Evolutionary conservation across 768 basidiomycete genomes (phyloP), one percentile per base, ranked within the genome.

Genomic region (Tylopilus vinaceipallidus): DNA sequence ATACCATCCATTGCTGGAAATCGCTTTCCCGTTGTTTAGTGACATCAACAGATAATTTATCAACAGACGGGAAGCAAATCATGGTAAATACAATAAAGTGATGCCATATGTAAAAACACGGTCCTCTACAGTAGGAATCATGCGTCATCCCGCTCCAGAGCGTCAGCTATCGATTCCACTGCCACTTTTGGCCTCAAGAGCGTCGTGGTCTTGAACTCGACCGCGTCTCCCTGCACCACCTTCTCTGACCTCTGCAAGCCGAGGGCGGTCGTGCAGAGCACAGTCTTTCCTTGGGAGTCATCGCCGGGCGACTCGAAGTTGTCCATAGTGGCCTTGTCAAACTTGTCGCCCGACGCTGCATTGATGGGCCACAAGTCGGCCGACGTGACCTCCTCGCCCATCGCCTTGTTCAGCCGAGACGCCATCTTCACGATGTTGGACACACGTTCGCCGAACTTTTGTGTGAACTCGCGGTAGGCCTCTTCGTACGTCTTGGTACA

Each of bases 181-280:
- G 79, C 73, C n/a, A 84, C 77, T 47, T 75, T 80, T 4, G 82
- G 80, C 62, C 74, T 80, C 51, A 81, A 59, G 47, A 84, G 64
- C 0, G 78, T 70, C 3, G 65, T 63, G 19, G 72, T 74, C 33
- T 77, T 71, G 80, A 76, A 81, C 33, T 75, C 73, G n/a, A 71
- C 74, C 4, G 56, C 56, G 29, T 67, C 67, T 11, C 72, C 76
- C n/a, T 70, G 59, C 16, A 55, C 57, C 17, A 67, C 45, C 47
- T 66, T 74, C 40, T 71, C 71, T 9, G 67, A 66, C 47, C 71
- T 60, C 39, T 69, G 65, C 29, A 84, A 66, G 3, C 82, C 82
- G 4, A 84, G 69, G 42, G 81, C 78, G 17, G 76, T 82, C 39
- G 81, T 82, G 55, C 83, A 83, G 17, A 84, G 56, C 5, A 83